phyloP scores from a whole-genome alignment of 208 protist species.

The Trypanosoma theileri region DNA sequence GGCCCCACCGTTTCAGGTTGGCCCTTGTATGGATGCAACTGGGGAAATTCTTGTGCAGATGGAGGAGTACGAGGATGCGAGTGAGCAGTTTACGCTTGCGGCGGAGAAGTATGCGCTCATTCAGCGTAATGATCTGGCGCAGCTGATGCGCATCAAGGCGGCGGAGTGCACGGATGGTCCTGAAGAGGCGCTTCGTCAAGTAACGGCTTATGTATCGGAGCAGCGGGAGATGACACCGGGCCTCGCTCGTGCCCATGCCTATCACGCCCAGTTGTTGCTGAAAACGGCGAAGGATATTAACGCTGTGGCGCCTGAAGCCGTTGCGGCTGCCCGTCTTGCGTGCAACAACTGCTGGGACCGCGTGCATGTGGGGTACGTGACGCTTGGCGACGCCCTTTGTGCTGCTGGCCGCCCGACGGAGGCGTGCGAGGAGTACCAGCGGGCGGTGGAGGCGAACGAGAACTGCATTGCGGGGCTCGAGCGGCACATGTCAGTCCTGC shows the following conservation, averaged over 20 bases:
- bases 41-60: constrained; percentile 80
- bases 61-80: constrained; percentile 77
- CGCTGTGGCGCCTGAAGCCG: constrained; percentile 36
- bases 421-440: constrained; percentile 53
- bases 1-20: constrained; percentile 86
- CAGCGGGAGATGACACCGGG: constrained; percentile 34
- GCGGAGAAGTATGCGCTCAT: constrained; percentile 83
- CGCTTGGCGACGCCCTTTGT: constrained; percentile 62
- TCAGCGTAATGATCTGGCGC: constrained; percentile 70
- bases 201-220: constrained; percentile 52
- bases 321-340: constrained; percentile 48
- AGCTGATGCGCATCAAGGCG: constrained; percentile 78
- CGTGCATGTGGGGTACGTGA: constrained; percentile 54
- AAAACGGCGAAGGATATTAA: constrained; percentile 32
- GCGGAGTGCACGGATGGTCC: constrained; percentile 56
- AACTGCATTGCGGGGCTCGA: constrained; percentile 70
- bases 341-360: constrained; percentile 69
- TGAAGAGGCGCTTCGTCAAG: constrained; percentile 48
- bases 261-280: constrained; percentile 70
- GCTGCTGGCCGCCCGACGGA: constrained; percentile 44
- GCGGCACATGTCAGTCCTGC: constrained; percentile 51
- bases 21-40: constrained; percentile 77
- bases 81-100: constrained; percentile 71
- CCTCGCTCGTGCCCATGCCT: constrained; percentile 68
- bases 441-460: constrained; percentile 49